These are phyloP conservation scores for Botrytis squamosa DNA, from an alignment of 2,329 filamentous ascomycete genomes.

Conservation along the genomic window DNA sequence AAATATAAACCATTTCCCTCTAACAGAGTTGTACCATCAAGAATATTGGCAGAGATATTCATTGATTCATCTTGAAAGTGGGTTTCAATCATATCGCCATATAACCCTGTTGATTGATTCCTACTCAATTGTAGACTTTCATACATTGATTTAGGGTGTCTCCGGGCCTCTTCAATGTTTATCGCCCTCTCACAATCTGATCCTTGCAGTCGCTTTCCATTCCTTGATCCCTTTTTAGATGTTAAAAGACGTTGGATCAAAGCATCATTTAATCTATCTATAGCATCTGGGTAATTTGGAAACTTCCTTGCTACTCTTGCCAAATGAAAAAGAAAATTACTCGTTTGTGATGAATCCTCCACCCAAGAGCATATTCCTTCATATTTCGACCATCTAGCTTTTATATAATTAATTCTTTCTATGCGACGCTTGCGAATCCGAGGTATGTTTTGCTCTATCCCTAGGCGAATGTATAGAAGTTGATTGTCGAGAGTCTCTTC, in stretches of 20 bases:
- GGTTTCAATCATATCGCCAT: background rate
- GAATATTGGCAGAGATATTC: background rate
- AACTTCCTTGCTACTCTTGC: constrained; percentile 2
- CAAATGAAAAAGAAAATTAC: constrained; percentile 11
- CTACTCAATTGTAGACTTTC: background rate
- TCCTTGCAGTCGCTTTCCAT: background rate
- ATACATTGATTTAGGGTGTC: background rate
- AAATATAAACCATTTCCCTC: background rate
- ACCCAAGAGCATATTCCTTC: background rate
- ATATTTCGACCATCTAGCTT: background rate
- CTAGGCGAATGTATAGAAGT: background rate
- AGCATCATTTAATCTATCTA: background rate
- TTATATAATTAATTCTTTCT: background rate
- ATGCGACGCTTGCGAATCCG: background rate
- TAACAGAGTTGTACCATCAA: background rate
- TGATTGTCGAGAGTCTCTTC: background rate
- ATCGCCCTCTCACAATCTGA: background rate
- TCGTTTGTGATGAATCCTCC: background rate
- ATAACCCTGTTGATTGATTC: background rate
- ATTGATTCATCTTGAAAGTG: background rate
- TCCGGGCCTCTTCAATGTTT: background rate
- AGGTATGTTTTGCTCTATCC: background rate
- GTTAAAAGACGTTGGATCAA: background rate
- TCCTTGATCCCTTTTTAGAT: background rate
- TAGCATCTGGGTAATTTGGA: background rate